Conservation (phyloP, 306 rosid species). For the Clitoria ternatea region DNA sequence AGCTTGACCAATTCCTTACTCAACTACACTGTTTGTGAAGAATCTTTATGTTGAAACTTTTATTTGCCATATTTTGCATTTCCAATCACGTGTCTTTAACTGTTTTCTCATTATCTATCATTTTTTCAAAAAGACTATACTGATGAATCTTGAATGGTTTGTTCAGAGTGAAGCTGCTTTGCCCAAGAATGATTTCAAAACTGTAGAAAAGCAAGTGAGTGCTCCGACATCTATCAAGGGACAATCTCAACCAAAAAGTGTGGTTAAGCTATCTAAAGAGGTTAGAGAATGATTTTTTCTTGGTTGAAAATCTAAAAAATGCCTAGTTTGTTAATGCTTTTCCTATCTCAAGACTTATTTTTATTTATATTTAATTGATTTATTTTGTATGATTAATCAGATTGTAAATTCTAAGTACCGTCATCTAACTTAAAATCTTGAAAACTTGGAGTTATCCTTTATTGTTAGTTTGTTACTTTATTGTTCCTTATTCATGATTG, state of each 20-base stretch:
- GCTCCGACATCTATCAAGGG: slow-evolving; percentile 40
- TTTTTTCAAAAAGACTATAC: background rate
- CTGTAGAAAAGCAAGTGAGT: slow-evolving; percentile 19
- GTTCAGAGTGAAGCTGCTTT: slow-evolving; percentile 61
- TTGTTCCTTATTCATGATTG: no score
- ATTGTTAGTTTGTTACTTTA: no score
- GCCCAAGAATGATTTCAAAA: slow-evolving; percentile 37
- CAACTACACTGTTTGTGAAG: background rate
- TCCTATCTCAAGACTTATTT: no score
- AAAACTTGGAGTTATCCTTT: no score
- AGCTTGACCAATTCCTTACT: background rate
- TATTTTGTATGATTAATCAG: no score
- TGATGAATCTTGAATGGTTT: slow-evolving; percentile 13
- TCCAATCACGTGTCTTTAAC: background rate
- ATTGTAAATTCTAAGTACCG: no score
- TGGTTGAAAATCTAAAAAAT: background rate
- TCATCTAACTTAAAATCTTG: no score
- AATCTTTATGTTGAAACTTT: slow-evolving; percentile 11
- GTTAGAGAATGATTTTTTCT: slow-evolving; percentile 30
- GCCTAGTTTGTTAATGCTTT: no score
- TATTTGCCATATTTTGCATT: background rate
- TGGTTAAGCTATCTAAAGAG: slow-evolving; percentile 60
- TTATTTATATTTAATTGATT: no score
- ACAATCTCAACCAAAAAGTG: slow-evolving; percentile 40
- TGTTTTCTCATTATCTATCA: background rate